Evolutionary conservation across 2,329 filamentous ascomycete species (phyloP), one percentile per base, ranked within the genome.

Genomic region (Fusarium dimerum): DNA sequence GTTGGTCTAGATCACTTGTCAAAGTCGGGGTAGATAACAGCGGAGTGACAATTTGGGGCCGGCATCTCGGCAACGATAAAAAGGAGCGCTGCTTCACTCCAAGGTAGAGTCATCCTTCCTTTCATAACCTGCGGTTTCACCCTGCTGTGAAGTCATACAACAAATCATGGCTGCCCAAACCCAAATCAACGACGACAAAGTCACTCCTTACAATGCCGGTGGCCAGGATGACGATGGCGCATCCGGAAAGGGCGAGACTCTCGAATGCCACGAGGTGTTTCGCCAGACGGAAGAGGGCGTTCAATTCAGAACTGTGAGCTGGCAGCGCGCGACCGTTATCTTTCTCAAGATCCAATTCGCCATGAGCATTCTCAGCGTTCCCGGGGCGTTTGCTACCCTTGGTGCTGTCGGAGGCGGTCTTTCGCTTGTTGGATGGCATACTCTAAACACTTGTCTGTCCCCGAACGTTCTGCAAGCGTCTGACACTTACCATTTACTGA

Each of bases 241-340:
- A 9, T 36, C 32, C 10, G 32, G 32, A 12, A 36, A 36, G 11
- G 13, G 32, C 39, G 29, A 45, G 18, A 7, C 43, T 34, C 1
- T 17, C 43, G 54, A 54, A 16, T 40, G 55, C 7, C 57, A 56
- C 32, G 65, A 67, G n/a, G 64, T 68, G 39, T 68, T 68, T 51
- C 51, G 55, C 36, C 46, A 58, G 16, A 61, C 59, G 10, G 50
- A 52, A 1, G 65, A 66, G 38, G 66, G 63, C 10, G 64, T 69
- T 20, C 55, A 68, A 9, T 68, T 68, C 36, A 61, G 66, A 1
- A 67, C 62, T 2, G 63, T 68, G 26, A 72, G 71, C 43, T 76
- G 74, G 73, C 66, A 72, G 49, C 61, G 71, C 45, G 72, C 72
- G 13, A 69, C 68, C 13, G 62, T 75, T 36, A 70, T 76, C 54